phyloP scores from a whole-genome alignment of 1,284 basidiomycete species.

The Melampsora larici-populina region DNA sequence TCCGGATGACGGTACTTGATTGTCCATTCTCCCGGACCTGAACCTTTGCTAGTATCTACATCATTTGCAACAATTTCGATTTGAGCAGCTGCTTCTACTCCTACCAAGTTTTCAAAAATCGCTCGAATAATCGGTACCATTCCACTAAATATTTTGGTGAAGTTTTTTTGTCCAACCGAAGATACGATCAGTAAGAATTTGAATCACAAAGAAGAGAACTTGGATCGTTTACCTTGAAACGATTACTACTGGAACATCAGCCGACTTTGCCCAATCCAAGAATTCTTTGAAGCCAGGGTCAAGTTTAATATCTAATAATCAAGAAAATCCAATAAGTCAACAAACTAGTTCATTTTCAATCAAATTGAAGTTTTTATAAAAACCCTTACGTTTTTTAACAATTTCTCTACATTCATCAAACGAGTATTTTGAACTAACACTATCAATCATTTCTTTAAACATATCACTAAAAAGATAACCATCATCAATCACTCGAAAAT shows the following conservation, averaged over 20 bases:
- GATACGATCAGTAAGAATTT: slow-evolving; percentile 5
- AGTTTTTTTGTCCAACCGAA: not conserved
- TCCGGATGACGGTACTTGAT: slow-evolving; percentile 84
- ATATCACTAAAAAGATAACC: slow-evolving; percentile 14
- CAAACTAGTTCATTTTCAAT: not conserved
- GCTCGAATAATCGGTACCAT: slow-evolving; percentile 88
- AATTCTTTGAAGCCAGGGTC: slow-evolving; percentile 84
- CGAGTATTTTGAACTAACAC: slow-evolving; percentile 50
- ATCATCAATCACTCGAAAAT: too few relatives aligned
- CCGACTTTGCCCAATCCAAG: slow-evolving; percentile 70
- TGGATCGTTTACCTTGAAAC: slow-evolving; percentile 69
- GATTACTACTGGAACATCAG: slow-evolving; percentile 80
- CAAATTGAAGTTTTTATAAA: not conserved
- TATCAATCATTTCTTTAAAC: slow-evolving; percentile 44
- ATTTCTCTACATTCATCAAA: slow-evolving; percentile 76
- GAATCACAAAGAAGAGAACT: slow-evolving; percentile 7
- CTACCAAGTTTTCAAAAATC: slow-evolving; percentile 73
- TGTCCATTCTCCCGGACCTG: slow-evolving; percentile 68
- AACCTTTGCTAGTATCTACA: slow-evolving; percentile 61
- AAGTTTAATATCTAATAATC: slow-evolving; percentile 67
- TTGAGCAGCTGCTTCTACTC: slow-evolving; percentile 66
- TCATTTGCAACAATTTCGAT: slow-evolving; percentile 90
- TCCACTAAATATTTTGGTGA: slow-evolving; percentile 69
- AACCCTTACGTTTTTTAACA: slow-evolving; percentile 60
- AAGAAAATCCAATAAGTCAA: not conserved